These are phyloP conservation scores for Lipomyces oligophaga DNA, from an alignment of 805 yeast species.

Conservation along the genomic window DNA sequence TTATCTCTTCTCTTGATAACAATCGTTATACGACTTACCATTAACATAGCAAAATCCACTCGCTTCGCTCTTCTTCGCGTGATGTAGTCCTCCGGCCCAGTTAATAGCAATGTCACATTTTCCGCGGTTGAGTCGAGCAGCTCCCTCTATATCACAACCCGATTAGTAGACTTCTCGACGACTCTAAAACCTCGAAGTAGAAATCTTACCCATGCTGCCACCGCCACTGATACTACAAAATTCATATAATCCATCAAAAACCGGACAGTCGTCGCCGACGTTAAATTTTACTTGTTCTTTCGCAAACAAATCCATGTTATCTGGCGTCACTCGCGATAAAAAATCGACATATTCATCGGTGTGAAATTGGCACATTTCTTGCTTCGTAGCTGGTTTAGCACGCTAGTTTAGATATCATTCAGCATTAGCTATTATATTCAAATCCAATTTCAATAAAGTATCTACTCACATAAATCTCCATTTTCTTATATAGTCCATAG, in stretches of 20 bases:
- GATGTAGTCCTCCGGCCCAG: slow-evolving; percentile 96
- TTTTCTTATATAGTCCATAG: slow-evolving; percentile 91
- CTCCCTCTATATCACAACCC: slow-evolving; percentile 49
- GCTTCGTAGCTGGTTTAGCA: slow-evolving; percentile 96
- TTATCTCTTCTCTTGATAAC: neutral
- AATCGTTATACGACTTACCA: slow-evolving; percentile 25
- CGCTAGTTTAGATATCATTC: slow-evolving; percentile 40
- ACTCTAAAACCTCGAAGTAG: neutral
- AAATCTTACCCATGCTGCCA: slow-evolving; percentile 68
- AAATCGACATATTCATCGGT: slow-evolving; percentile 97
- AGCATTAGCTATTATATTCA: neutral
- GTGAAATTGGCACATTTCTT: slow-evolving; percentile 97
- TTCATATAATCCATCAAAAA: slow-evolving; percentile 91
- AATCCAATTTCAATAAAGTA: neutral
- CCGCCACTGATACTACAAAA: slow-evolving; percentile 87
- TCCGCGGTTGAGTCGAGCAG: slow-evolving; percentile 81
- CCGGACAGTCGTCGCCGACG: slow-evolving; percentile 95
- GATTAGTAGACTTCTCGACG: neutral
- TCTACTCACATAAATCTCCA: slow-evolving; percentile 70
- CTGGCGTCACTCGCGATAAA: slow-evolving; percentile 26
- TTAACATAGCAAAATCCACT: slow-evolving; percentile 93
- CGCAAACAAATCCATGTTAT: slow-evolving; percentile 41
- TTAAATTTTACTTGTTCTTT: slow-evolving; percentile 90
- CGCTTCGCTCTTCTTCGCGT: slow-evolving; percentile 92
- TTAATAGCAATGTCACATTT: slow-evolving; percentile 91